These are phyloP conservation scores for Talaromyces sp. DNA, from an alignment of 2,329 filamentous ascomycete species.

Conservation along the genomic window DNA sequence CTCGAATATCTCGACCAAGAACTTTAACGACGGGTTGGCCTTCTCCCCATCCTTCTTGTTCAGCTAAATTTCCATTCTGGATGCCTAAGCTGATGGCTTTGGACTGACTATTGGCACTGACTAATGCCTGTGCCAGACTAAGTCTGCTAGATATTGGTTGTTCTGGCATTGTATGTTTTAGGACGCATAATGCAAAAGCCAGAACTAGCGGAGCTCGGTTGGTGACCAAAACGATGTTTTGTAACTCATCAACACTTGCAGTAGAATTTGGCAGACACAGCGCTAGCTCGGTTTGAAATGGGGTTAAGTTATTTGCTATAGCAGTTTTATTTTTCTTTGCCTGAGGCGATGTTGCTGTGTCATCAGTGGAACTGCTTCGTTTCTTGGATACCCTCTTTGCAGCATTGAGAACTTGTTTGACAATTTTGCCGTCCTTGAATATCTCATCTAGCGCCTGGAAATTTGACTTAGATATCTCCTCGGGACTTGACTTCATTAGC, in stretches of 20 bases:
- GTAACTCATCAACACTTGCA: no score
- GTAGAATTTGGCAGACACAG: no score
- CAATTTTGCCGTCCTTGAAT: slow-evolving; percentile 56
- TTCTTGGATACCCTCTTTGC: slow-evolving; percentile 62
- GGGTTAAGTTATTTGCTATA: slow-evolving; percentile 35
- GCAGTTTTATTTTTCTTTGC: slow-evolving; percentile 41
- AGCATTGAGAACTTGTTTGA: slow-evolving; percentile 60
- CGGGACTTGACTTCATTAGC: no score
- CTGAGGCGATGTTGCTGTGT: slow-evolving; percentile 31
- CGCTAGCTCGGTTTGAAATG: no score
- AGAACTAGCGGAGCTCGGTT: slow-evolving; percentile 82
- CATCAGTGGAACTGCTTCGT: slow-evolving; percentile 45
- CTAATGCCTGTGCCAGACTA: slow-evolving; percentile 80
- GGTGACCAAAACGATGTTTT: no score
- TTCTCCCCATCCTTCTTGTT: slow-evolving; percentile 71
- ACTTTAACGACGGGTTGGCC: slow-evolving; percentile 75
- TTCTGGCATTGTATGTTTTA: slow-evolving; percentile 81
- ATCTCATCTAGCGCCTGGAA: slow-evolving; percentile 11
- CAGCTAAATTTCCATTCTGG: slow-evolving; percentile 64
- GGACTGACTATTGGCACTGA: slow-evolving; percentile 76
- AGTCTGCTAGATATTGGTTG: slow-evolving; percentile 83
- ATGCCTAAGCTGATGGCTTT: slow-evolving; percentile 78
- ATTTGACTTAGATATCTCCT: no score
- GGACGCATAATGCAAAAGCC: slow-evolving; percentile 72
- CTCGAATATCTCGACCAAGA: slow-evolving; percentile 72